A percentile compares a stretch with the other conserved stretches of the same genome.
Evolutionary conservation across 139 green algal genomes (phyloP).

Genomic region (Micromonas pusilla): DNA sequence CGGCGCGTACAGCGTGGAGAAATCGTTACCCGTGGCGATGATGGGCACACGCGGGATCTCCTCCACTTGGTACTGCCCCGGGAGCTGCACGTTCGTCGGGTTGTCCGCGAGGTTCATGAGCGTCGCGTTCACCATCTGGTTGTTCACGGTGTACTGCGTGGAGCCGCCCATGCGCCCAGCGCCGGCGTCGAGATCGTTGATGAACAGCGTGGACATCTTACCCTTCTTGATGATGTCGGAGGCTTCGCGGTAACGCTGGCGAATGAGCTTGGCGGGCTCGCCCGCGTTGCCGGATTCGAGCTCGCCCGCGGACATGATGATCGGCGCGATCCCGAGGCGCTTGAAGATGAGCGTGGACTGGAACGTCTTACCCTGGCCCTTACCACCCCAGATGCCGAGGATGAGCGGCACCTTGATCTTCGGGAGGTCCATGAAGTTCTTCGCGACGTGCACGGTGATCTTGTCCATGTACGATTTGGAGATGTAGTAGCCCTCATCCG

Average conservation of each 20-base stretch:
- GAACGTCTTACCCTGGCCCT: slow-evolving; percentile 98
- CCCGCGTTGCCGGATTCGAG: slow-evolving; percentile 97
- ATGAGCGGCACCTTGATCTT: slow-evolving; percentile 95
- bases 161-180: slow-evolving; percentile 88
- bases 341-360: slow-evolving; percentile 93
- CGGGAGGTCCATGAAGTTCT: slow-evolving; percentile 94
- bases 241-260: slow-evolving; percentile 93
- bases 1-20: slow-evolving; percentile 97
- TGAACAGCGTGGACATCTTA: slow-evolving; percentile 97
- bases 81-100: slow-evolving; percentile 98
- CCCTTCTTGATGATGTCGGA: slow-evolving; percentile 99
- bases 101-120: slow-evolving; percentile 99
- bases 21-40: slow-evolving; percentile 97
- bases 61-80: slow-evolving; percentile 62
- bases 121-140: slow-evolving; percentile 98
- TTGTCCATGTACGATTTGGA: slow-evolving; percentile 96
- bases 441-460: slow-evolving; percentile 85
- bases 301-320: slow-evolving; percentile 98
- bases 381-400: slow-evolving; percentile 97
- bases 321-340: slow-evolving; percentile 92
- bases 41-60: slow-evolving; percentile 89
- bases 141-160: slow-evolving; percentile 99
- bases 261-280: slow-evolving; percentile 96
- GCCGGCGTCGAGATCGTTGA: slow-evolving; percentile 98
- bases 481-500: slow-evolving; percentile 91